Evolutionary conservation across 768 basidiomycete species (phyloP), one percentile per base, ranked within the genome.

Genomic region (Xerocomus brunneocitrinus): DNA sequence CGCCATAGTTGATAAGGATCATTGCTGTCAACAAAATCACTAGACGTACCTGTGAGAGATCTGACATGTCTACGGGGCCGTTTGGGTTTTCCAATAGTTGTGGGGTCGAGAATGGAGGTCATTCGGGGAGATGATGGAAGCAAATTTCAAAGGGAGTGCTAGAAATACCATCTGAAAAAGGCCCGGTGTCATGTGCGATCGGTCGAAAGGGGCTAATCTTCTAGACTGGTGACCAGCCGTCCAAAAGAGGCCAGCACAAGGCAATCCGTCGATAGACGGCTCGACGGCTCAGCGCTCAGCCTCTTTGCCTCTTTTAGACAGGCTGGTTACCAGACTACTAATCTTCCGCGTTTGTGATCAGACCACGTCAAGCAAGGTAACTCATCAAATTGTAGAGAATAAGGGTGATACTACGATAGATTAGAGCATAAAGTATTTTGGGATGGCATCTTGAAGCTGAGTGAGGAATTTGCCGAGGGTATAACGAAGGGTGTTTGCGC

Each of bases 91-190:
- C 86, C 86, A 41, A 88, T 87, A 25, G 77, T 71, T 58, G 80
- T 73, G 31, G 82, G 76, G 65, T 88, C 86, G 62, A 86, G 77
- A 44, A 78, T 76, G 55, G 83, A 83, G 56, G 84, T 84, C 84
- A 86, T 86, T 30, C 16, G 31, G n/a, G 25, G 22, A 35, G 55
- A 45, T 19, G 42, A 19, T 43, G 40, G 44, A 39, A 52, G 38
- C 2, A 47, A 42, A 42, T 31, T 49, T n/a, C 27, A 34, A 52
- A 44, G 31, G 31, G 28, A 36, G 28, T 19, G 5, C 3, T 22
- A 4, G 22, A 3, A 24, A 19, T 28, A 13, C 8, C 36, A 49
- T 10, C 12, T 43, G 50, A 50, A 50, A 50, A 42, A 43, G 30
- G 27, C 13, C 12, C 27, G 47, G 8, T 27, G 12, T 30, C 16